These are phyloP conservation scores for Sphenostylis stenocarpa DNA, from an alignment of 306 rosid genomes.

Conservation along the genomic window DNA sequence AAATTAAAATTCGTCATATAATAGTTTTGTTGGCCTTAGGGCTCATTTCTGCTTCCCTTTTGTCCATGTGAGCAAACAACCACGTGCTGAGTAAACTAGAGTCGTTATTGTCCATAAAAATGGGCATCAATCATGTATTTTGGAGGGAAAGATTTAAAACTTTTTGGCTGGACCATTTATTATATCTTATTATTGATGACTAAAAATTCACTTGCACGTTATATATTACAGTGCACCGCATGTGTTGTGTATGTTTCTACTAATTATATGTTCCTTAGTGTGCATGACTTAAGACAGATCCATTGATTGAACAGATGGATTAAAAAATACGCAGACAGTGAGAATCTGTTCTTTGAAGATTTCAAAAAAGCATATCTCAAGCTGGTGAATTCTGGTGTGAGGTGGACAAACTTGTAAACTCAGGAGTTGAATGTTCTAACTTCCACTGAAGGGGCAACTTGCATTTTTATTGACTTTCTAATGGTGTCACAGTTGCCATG, in stretches of 20 bases:
- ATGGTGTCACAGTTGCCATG: constrained; percentile 1
- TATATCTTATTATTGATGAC: background rate
- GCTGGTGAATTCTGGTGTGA: constrained; percentile 87
- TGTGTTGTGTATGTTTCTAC: constrained; percentile 25
- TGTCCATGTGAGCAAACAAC: background rate
- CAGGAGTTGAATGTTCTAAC: constrained; percentile 11
- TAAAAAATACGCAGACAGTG: constrained; percentile 65
- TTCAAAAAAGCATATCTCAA: constrained; percentile 77
- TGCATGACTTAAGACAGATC: constrained; percentile 27
- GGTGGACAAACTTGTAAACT: constrained; percentile 61
- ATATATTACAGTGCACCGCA: constrained; percentile 25
- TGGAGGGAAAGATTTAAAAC: background rate
- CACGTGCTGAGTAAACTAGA: background rate
- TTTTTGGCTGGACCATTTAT: background rate
- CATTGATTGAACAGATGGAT: constrained; percentile 71
- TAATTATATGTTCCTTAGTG: constrained; percentile 22
- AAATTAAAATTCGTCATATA: background rate
- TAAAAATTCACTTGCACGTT: constrained; percentile 17
- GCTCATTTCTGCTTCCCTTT: background rate
- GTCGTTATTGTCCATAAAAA: background rate
- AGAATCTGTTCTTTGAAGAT: constrained; percentile 78
- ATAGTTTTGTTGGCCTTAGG: too few species aligned
- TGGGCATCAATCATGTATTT: background rate
- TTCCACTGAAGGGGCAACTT: constrained; percentile 15
- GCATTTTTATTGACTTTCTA: background rate